phyloP scores from a whole-genome alignment of 1,284 basidiomycete species.

The Phylloporus gajari region DNA sequence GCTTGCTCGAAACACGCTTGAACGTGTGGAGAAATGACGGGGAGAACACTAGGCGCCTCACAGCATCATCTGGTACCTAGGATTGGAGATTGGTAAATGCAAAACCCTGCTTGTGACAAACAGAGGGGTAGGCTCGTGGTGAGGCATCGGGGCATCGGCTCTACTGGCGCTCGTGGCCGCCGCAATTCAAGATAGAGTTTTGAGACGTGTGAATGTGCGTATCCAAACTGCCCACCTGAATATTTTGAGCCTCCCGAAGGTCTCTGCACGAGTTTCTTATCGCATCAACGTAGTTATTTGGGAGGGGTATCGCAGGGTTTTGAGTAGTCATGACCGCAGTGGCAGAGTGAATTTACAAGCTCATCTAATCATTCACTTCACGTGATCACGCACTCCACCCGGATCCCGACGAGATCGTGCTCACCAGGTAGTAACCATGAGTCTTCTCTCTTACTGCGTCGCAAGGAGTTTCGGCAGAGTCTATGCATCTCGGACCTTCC shows the following conservation, averaged over 20 bases:
- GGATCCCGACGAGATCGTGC: neutral
- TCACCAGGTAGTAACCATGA: slow-evolving; percentile 27
- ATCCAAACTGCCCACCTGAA: slow-evolving; percentile 49
- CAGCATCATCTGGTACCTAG: slow-evolving; percentile 65
- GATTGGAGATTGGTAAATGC: slow-evolving; percentile 25
- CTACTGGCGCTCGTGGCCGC: neutral
- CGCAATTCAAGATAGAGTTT: slow-evolving; percentile 7
- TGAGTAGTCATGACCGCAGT: slow-evolving; percentile 24
- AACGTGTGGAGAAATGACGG: slow-evolving; percentile 72
- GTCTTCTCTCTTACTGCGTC: slow-evolving; percentile 14
- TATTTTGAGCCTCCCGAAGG: slow-evolving; percentile 55
- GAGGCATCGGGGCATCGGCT: slow-evolving; percentile 3
- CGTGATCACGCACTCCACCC: slow-evolving; percentile 32
- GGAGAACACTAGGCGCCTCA: slow-evolving; percentile 71
- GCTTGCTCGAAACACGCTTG: slow-evolving; percentile 65
- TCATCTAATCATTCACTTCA: slow-evolving; percentile 30
- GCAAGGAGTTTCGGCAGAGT: slow-evolving; percentile 19
- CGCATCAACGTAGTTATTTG: slow-evolving; percentile 59
- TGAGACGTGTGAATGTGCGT: slow-evolving; percentile 7
- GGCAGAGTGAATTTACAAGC: neutral
- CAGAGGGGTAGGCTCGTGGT: slow-evolving; percentile 2
- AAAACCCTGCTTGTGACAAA: slow-evolving; percentile 6
- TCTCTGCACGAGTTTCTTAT: slow-evolving; percentile 62
- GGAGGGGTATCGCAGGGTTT: slow-evolving; percentile 46
- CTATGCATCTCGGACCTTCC: slow-evolving; percentile 18